These are phyloP conservation scores for Vinca minor DNA, from an alignment of 257 asterid species.

Conservation along the genomic window DNA sequence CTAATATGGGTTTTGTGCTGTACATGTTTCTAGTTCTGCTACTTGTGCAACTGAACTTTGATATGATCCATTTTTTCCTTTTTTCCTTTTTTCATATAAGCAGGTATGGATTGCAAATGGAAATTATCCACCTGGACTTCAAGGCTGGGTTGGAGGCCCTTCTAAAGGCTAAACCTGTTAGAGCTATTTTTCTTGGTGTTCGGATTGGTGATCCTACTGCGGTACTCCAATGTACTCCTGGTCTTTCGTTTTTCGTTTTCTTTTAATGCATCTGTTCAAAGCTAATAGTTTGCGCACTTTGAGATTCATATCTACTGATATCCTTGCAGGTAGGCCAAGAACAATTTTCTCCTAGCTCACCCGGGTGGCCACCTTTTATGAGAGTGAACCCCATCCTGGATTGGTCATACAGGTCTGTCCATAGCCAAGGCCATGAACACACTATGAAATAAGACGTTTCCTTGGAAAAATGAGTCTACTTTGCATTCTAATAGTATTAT, in stretches of 20 bases:
- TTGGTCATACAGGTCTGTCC: constrained; percentile 83
- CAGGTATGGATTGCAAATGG: constrained; percentile 80
- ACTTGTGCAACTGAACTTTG: constrained; percentile 13
- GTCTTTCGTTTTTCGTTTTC: neutral
- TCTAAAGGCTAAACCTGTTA: constrained; percentile 56
- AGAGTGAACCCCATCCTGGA: constrained; percentile 95
- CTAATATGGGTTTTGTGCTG: too few species aligned
- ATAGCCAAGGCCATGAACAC: constrained; percentile 2
- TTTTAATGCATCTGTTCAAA: neutral
- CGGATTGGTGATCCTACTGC: constrained; percentile 96
- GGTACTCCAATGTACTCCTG: constrained; percentile 30
- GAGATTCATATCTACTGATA: constrained; percentile 5
- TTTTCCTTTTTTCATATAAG: constrained; percentile 15
- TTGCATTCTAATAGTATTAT: neutral
- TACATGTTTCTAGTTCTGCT: constrained; percentile 2
- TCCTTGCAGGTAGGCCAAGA: constrained; percentile 77
- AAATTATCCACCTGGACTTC: constrained; percentile 76
- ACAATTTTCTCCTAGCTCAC: constrained; percentile 93
- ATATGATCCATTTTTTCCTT: constrained; percentile 13
- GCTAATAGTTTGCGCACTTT: neutral
- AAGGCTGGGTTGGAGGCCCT: constrained; percentile 87
- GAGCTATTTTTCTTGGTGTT: constrained; percentile 92
- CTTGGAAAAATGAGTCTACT: neutral
- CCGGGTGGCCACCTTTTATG: constrained; percentile 97
- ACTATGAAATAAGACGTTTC: neutral